A percentile compares a stretch with the other conserved stretches of the same genome.
Evolutionary conservation across 169 alveolate species (phyloP).

Genomic region (Plasmodium malariae): DNA sequence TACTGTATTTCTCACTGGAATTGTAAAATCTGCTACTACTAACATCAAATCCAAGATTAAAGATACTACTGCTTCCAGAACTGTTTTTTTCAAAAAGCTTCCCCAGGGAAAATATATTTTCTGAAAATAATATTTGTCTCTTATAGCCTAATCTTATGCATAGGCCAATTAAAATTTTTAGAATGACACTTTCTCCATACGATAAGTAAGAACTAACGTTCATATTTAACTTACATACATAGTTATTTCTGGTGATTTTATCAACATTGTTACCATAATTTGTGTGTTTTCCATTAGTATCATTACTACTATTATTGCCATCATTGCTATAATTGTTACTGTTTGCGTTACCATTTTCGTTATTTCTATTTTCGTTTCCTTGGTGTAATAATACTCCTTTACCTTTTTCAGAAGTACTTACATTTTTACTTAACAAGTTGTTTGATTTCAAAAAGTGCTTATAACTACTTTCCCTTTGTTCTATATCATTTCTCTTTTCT

Average conservation of each 20-base stretch:
- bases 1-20: constrained; percentile 10
- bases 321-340: neutral
- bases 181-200: neutral
- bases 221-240: constrained; percentile 24
- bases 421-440: neutral
- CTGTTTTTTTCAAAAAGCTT: constrained; percentile 5
- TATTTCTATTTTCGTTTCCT: neutral
- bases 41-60: constrained; percentile 13
- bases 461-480: neutral
- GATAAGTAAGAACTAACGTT: constrained; percentile 21
- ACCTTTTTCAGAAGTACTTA: neutral
- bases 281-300: neutral
- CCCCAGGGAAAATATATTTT: constrained; percentile 3
- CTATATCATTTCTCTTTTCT: constrained; percentile 22
- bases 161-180: constrained; percentile 33
- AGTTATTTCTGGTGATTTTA: neutral
- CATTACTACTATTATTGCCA: neutral
- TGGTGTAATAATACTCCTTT: neutral
- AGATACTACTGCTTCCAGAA: neutral
- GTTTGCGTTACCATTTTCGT: neutral
- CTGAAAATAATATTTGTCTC: constrained; percentile 1
- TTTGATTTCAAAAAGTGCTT: constrained; percentile 15
- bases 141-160: constrained; percentile 31
- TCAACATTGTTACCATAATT: neutral
- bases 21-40: constrained; percentile 16